These are phyloP conservation scores for Aspergillus caelatus DNA, from an alignment of 2,329 filamentous ascomycete species.

Conservation along the genomic window DNA sequence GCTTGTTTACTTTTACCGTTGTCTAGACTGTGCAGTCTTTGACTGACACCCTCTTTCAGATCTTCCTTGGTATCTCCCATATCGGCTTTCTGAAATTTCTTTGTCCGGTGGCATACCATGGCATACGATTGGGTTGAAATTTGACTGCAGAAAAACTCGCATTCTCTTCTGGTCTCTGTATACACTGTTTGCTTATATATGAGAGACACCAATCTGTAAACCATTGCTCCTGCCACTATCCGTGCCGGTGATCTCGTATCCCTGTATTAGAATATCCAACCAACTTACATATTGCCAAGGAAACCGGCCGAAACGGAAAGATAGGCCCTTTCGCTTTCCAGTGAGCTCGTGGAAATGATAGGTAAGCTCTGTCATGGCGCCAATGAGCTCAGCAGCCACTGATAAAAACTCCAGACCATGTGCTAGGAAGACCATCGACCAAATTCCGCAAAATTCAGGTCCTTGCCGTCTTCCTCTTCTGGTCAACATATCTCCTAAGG, in stretches of 20 bases:
- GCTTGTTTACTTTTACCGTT: background rate
- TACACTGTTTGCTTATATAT: background rate
- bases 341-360: slow-evolving; percentile 32
- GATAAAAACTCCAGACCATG: slow-evolving; percentile 66
- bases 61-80: background rate
- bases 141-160: background rate
- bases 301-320: background rate
- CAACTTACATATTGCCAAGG: background rate
- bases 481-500: slow-evolving; percentile 82
- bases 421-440: slow-evolving; percentile 85
- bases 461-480: slow-evolving; percentile 86
- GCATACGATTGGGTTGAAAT: background rate
- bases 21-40: background rate
- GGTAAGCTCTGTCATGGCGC: slow-evolving; percentile 21
- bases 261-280: background rate
- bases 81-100: background rate
- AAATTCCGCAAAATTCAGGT: slow-evolving; percentile 93
- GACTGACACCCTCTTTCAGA: background rate
- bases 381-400: background rate
- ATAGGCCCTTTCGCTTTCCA: background rate
- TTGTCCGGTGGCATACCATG: background rate
- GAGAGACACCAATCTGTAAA: background rate
- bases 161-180: background rate
- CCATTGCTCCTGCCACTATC: background rate
- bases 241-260: background rate